A percentile compares a stretch with the other conserved stretches of the same genome.
Conservation (phyloP, 179 eudicot species). For the Beta macrorhiza region DNA sequence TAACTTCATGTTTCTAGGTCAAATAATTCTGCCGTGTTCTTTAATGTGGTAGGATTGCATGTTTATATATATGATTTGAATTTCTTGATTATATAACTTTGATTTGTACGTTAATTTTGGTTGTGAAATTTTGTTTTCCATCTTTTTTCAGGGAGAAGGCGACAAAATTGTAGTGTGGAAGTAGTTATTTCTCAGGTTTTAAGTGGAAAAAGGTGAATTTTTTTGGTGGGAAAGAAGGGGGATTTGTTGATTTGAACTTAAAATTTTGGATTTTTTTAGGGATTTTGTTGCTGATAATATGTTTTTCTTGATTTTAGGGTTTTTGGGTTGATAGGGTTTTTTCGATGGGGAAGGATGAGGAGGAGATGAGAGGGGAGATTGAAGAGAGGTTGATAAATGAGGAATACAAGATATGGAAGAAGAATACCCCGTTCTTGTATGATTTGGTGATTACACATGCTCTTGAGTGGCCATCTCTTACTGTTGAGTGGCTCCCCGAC, state of each 20-base stretch:
- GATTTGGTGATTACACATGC: constrained; percentile 86
- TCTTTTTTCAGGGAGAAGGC: background rate
- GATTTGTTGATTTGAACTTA: background rate
- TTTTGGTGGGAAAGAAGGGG: background rate
- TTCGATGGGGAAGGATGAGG: constrained; percentile 77
- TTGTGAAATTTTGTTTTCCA: background rate
- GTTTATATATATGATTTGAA: background rate
- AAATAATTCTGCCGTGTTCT: background rate
- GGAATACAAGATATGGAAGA: constrained; percentile 95
- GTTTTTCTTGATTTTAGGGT: constrained; percentile 23
- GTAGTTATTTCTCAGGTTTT: background rate
- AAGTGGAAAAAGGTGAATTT: background rate
- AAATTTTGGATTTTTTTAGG: background rate
- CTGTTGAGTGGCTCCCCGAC: constrained; percentile 92
- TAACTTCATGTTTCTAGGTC: background rate
- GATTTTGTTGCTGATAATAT: background rate
- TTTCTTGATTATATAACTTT: background rate
- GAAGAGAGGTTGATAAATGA: constrained; percentile 79
- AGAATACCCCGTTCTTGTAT: constrained; percentile 79
- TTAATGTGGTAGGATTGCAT: background rate
- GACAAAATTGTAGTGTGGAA: background rate
- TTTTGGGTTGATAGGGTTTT: background rate
- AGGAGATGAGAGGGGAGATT: constrained; percentile 67
- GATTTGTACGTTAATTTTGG: background rate
- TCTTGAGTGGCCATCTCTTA: constrained; percentile 92